These are phyloP conservation scores for Hypsizygus marmoreus DNA, from an alignment of 768 basidiomycete species.

Conservation along the genomic window DNA sequence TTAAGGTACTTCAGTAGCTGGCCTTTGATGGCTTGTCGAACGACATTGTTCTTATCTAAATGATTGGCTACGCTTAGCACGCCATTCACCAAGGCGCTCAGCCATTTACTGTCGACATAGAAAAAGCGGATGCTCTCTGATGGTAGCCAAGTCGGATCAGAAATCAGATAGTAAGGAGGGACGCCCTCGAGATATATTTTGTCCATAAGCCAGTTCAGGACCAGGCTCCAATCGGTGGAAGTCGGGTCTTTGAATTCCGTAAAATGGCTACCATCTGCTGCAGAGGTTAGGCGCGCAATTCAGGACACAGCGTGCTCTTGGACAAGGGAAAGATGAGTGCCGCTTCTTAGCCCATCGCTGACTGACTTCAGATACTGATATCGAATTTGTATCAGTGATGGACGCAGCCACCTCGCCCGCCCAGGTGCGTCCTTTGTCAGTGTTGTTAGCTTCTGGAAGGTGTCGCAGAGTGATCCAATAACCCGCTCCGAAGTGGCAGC, in stretches of 20 bases:
- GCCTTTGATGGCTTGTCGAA: background rate
- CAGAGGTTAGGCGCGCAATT: background rate
- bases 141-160: conserved; percentile 4
- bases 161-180: conserved; percentile 4
- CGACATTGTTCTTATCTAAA: background rate
- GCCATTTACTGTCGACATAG: conserved; percentile 4
- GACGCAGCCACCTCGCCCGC: no score
- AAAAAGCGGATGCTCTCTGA: conserved; percentile 6
- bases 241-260: background rate
- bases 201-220: background rate
- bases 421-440: no score
- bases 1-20: background rate
- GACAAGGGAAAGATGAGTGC: no score
- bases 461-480: no score
- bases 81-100: conserved; percentile 4
- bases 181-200: background rate
- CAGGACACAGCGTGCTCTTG: no score
- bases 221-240: background rate
- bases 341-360: no score
- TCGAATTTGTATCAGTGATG: background rate
- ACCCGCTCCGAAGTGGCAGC: no score
- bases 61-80: conserved; percentile 3
- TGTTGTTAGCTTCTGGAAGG: no score
- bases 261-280: background rate
- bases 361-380: no score